These are phyloP conservation scores for Cladosporium sp. DNA, from an alignment of 2,329 filamentous ascomycete species.

Conservation along the genomic window DNA sequence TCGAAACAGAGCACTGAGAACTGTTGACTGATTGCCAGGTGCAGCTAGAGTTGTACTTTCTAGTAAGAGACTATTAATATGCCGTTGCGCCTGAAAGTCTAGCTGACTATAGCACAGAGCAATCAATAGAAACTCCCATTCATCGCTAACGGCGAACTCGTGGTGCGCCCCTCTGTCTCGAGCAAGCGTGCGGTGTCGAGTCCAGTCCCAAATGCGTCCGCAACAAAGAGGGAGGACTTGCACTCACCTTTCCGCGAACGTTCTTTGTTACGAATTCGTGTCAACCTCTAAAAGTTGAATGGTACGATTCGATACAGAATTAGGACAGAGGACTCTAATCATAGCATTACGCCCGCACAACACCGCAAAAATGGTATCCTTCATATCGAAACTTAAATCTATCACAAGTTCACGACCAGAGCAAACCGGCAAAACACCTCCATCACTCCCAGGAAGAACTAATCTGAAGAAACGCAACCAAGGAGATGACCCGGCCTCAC, in stretches of 20 bases:
- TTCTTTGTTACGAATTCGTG: neutral
- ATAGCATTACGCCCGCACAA: neutral
- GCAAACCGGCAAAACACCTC: neutral
- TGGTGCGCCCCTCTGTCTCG: neutral
- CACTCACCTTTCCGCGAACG: neutral
- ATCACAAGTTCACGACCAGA: neutral
- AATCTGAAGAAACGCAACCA: neutral
- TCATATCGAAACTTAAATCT: slow-evolving; percentile 4
- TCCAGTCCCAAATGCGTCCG: neutral
- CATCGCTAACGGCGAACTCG: neutral
- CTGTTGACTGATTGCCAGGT: slow-evolving; percentile 4
- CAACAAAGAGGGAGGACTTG: neutral
- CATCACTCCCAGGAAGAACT: neutral
- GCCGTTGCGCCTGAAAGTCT: no score
- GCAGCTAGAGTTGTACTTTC: neutral
- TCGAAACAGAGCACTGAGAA: slow-evolving; percentile 2
- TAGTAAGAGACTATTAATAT: no score
- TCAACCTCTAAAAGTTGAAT: neutral
- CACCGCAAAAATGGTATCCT: neutral
- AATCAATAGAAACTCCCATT: no score
- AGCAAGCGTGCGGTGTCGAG: neutral
- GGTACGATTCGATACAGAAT: neutral
- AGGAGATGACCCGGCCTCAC: neutral
- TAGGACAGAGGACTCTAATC: neutral
- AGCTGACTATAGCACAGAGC: no score